Evolutionary conservation across 768 basidiomycete species (phyloP).

Genomic region (Lactarius psammicola): DNA sequence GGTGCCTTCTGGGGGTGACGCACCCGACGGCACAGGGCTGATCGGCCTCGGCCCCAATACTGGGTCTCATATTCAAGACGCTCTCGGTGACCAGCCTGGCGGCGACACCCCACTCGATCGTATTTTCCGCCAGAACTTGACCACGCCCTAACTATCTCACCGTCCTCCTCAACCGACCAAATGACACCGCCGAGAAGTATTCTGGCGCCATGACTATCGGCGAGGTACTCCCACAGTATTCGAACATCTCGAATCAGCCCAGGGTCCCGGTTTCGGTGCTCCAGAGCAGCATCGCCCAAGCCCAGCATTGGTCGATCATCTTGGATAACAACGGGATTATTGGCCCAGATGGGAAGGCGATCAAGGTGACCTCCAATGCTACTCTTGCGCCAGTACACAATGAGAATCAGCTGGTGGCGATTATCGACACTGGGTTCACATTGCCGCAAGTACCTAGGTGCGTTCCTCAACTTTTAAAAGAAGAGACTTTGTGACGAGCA

Average conservation of each 20-base stretch:
- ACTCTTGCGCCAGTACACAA: conserved; percentile 71
- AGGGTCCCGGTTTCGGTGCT: conserved; percentile 47
- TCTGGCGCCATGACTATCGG: conserved; percentile 66
- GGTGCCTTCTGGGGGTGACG: conserved; percentile 34
- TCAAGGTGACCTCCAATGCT: conserved; percentile 42
- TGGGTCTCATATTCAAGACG: conserved; percentile 46
- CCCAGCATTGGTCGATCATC: conserved; percentile 64
- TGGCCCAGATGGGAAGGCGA: conserved; percentile 57
- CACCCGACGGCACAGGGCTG: conserved; percentile 40
- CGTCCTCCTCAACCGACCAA: conserved; percentile 57
- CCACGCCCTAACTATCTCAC: conserved; percentile 60
- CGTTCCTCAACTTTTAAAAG: background rate
- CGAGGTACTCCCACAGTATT: conserved; percentile 50
- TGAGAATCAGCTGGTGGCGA: conserved; percentile 52
- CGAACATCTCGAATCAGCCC: conserved; percentile 48
- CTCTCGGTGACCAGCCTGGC: conserved; percentile 33
- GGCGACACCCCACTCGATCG: conserved; percentile 60
- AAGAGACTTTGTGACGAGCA: background rate
- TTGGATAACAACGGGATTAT: conserved; percentile 61
- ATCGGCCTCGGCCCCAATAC: conserved; percentile 61
- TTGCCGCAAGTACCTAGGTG: conserved; percentile 59
- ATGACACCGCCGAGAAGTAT: conserved; percentile 49
- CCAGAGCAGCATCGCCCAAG: conserved; percentile 46
- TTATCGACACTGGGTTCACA: conserved; percentile 70
- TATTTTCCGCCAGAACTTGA: conserved; percentile 57